Percentiles rank a stretch among this genome's conserved stretches.
Evolutionary conservation across 805 yeast genomes (phyloP).

Genomic region (Ogataea degrootiae): DNA sequence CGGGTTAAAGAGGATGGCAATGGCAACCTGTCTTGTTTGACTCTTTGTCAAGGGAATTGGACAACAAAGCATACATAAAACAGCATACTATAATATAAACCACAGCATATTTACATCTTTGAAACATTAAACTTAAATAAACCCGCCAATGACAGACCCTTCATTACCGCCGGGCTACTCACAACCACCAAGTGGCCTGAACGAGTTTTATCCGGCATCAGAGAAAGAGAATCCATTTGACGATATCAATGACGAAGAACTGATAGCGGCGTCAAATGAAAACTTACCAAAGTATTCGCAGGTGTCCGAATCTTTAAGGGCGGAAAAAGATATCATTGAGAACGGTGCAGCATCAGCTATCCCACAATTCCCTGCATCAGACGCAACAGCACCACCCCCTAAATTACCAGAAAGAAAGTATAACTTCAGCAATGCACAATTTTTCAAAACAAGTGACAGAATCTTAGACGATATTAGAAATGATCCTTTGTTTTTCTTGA

Average conservation of each 20-base stretch:
- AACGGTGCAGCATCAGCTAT: background rate
- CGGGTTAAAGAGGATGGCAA: too few relatives aligned
- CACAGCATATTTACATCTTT: too few relatives aligned
- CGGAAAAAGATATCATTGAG: too few relatives aligned
- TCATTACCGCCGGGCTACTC: slow-evolving; percentile 11
- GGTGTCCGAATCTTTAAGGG: background rate
- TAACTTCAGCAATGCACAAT: slow-evolving; percentile 18
- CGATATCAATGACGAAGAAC: slow-evolving; percentile 3
- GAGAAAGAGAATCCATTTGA: slow-evolving; percentile 6
- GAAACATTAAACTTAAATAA: too few relatives aligned
- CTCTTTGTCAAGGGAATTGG: too few relatives aligned
- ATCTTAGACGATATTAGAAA: slow-evolving; percentile 58
- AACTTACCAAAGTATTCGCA: background rate
- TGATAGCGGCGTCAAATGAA: slow-evolving; percentile 5
- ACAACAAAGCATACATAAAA: too few relatives aligned
- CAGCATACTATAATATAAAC: too few relatives aligned
- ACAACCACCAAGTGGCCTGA: slow-evolving; percentile 2
- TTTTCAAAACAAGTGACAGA: slow-evolving; percentile 63
- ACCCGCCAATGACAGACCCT: background rate
- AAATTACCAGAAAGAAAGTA: slow-evolving; percentile 15
- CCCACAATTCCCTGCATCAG: background rate
- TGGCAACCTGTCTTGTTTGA: too few relatives aligned
- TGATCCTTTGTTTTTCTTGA: slow-evolving; percentile 33
- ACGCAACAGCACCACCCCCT: slow-evolving; percentile 10
- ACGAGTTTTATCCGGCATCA: slow-evolving; percentile 13